Conservation (phyloP, 2,329 filamentous ascomycete genomes). For the Claviceps arundinis region DNA sequence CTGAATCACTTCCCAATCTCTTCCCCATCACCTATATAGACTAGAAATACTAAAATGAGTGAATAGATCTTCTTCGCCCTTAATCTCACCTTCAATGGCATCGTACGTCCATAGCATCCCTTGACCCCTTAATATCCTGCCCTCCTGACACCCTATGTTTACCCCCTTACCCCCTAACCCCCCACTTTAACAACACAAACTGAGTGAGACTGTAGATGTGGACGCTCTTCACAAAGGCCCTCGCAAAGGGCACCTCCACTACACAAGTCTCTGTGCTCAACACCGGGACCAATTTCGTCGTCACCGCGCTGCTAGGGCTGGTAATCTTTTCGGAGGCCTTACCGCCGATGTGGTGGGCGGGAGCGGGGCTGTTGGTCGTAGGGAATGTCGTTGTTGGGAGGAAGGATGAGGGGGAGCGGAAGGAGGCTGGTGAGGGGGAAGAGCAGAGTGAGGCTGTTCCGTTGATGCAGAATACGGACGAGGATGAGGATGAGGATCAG, state of each 20-base stretch:
- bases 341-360: conserved; percentile 64
- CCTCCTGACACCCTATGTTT: background rate
- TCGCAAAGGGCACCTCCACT: conserved; percentile 61
- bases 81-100: conserved; percentile 61
- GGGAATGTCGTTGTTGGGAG: conserved; percentile 69
- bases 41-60: no score
- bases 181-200: no score
- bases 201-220: conserved; percentile 45
- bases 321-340: conserved; percentile 59
- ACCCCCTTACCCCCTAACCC: no score
- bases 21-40: no score
- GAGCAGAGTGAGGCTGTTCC: conserved; percentile 17
- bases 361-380: conserved; percentile 56
- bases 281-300: conserved; percentile 68
- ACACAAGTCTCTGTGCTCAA: conserved; percentile 74
- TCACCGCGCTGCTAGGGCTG: conserved; percentile 59
- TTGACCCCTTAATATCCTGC: background rate
- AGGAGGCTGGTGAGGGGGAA: background rate
- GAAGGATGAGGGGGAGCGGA: conserved; percentile 38
- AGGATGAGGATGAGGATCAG: conserved; percentile 1
- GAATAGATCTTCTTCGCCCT: conserved; percentile 57
- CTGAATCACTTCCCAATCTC: no score
- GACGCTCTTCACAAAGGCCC: conserved; percentile 66
- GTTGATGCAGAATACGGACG: conserved; percentile 8
- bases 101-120: conserved; percentile 31